phyloP scores from a whole-genome alignment of 129 eudicot species.

The Ambrosia artemisiifolia region DNA sequence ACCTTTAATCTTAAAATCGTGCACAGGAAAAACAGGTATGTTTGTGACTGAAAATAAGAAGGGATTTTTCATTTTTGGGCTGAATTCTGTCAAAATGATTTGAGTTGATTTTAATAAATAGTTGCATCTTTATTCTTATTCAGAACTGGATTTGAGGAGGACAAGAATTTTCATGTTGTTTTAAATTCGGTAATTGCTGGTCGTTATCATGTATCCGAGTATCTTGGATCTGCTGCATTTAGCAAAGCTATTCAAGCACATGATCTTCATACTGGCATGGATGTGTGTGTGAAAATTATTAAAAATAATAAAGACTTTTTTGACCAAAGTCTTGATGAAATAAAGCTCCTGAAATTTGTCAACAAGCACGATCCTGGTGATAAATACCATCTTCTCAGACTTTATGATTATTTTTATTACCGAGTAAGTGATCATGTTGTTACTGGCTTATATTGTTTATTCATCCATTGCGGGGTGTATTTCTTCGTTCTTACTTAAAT shows the following conservation, averaged over 20 bases:
- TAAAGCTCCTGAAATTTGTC: conserved; percentile 83
- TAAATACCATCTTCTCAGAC: conserved; percentile 81
- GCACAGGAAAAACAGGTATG: conserved; percentile 91
- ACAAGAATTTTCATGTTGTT: conserved; percentile 86
- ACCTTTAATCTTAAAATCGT: conserved; percentile 87
- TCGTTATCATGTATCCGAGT: conserved; percentile 94
- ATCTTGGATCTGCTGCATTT: conserved; percentile 98
- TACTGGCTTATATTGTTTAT: neutral
- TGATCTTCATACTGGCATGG: conserved; percentile 98
- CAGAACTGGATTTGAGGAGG: conserved; percentile 98
- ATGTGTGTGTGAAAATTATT: conserved; percentile 92
- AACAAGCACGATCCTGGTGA: conserved; percentile 96
- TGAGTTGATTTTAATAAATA: conserved; percentile 8
- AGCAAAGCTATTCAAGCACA: conserved; percentile 99
- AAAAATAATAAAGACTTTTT: conserved; percentile 95
- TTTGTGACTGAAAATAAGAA: neutral
- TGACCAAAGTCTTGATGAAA: conserved; percentile 98
- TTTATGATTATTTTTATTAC: conserved; percentile 92
- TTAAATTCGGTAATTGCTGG: conserved; percentile 85
- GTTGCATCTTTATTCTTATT: conserved; percentile 9
- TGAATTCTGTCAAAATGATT: neutral
- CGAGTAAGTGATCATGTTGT: conserved; percentile 61
- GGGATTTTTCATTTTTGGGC: neutral
- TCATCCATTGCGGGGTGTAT: neutral
- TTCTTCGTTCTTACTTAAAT: neutral